Percentiles rank a stretch among this genome's conserved stretches.
These are phyloP conservation scores for Polychaeton citri DNA, from an alignment of 2,329 filamentous ascomycete genomes.

Conservation along the genomic window DNA sequence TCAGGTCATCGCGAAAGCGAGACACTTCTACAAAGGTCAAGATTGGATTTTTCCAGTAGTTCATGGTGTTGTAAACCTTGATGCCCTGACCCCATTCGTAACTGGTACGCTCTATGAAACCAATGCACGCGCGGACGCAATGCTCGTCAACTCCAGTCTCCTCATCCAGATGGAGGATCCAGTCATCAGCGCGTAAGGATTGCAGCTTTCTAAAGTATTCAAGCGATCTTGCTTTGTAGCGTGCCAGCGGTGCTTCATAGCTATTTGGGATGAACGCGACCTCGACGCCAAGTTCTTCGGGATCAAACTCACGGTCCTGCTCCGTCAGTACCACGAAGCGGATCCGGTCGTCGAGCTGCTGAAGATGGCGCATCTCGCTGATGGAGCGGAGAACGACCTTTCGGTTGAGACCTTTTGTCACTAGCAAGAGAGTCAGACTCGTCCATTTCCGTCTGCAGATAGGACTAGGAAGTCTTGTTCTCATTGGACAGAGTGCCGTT, in stretches of 20 bases:
- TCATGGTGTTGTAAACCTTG: slow-evolving; percentile 4
- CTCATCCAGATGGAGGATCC: slow-evolving; percentile 3
- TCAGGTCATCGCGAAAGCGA: slow-evolving; percentile 3
- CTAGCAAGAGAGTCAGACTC: slow-evolving; percentile 1
- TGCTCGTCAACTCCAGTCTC: slow-evolving; percentile 2
- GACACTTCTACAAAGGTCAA: slow-evolving; percentile 3
- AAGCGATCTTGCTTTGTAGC: slow-evolving; percentile 2
- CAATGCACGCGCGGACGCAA: slow-evolving; percentile 1
- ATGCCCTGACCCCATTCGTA: slow-evolving; percentile 3
- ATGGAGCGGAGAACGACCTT: slow-evolving; percentile 1
- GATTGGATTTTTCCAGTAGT: slow-evolving; percentile 2
- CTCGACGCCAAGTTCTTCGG: not conserved
- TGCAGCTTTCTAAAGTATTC: slow-evolving; percentile 2
- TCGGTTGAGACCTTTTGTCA: slow-evolving; percentile 1
- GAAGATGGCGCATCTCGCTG: not conserved
- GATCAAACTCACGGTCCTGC: not conserved
- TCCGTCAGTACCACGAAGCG: slow-evolving; percentile 2
- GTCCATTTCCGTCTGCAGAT: slow-evolving; percentile 1
- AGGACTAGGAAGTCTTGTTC: not conserved
- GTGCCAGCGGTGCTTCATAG: not conserved
- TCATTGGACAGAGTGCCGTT: not conserved
- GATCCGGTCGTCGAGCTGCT: slow-evolving; percentile 1
- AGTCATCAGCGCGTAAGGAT: not conserved
- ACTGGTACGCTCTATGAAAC: slow-evolving; percentile 1
- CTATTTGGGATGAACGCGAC: slow-evolving; percentile 1